Base-by-base conservation (phyloP, 352 stramenopile genomes). In the Globisporangium carolinianum region DNA sequence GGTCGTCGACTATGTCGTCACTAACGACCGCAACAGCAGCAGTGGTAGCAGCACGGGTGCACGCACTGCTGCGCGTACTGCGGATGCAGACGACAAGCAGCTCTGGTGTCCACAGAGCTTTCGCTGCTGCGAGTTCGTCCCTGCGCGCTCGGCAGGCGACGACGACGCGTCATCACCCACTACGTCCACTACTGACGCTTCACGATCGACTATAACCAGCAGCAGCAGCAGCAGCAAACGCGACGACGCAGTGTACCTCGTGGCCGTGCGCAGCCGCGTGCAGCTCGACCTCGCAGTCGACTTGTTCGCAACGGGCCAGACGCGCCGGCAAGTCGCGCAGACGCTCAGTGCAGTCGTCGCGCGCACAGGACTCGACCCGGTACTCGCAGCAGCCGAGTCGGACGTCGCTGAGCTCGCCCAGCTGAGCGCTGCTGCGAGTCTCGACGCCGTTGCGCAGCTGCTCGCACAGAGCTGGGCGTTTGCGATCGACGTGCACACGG, bases 401-500 rank as follows among this genome's bases (percentile, higher is more conserved):
- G 68, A 73, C n/a, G 50, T 64, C 6, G 50, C 61, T 0, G 53
- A 48, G 51, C 63, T 73, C 32, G 64, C 79, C 47, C 78, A 73
- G 17, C 60, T 89, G 9, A 71, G 70, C n/a, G 68, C 72, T 9
- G 60, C 71, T 0, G 62, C 53, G 9, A 87, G 70, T 57, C 53
- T 86, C 51, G 63, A 70, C 14, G 61, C 72, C 42, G 58, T 71
- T 7, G 63, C 72, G 17, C 49, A 60, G 49, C 56, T 86, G 32
- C 50, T 89, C 12, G 52, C 56, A 8, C 53, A 62, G 24, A 71
- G 68, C 43, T 86, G 74, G 79, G 67, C 63, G 10, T 83, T 87
- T 50, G 83, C 72, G 1, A 35, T 89, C 12, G 69, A 69, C 9
- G 36, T 89, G 35, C 65, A 68, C 55, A 56, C 55, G 4, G 56